Conservation (phyloP, 2,329 filamentous ascomycete genomes). For the Aspergillus fructus region DNA sequence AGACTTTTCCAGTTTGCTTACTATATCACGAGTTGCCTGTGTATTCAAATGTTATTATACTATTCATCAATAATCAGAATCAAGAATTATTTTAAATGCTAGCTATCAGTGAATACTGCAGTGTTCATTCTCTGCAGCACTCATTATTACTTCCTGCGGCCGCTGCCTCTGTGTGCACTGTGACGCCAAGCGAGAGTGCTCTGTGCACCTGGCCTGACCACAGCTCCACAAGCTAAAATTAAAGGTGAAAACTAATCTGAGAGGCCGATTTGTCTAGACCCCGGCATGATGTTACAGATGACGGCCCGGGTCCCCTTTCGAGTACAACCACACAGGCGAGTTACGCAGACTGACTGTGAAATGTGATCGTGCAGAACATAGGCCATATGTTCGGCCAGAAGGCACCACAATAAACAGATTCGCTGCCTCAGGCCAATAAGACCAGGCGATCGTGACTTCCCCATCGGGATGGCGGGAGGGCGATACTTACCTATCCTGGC, state of each 20-base stretch:
- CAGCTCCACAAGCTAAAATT: conserved; percentile 8
- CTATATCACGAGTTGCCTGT: no score
- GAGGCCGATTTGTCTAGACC: not conserved
- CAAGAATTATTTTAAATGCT: no score
- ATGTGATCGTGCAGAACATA: not conserved
- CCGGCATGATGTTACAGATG: not conserved
- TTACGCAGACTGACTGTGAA: not conserved
- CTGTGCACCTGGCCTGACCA: conserved; percentile 4
- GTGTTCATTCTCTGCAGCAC: no score
- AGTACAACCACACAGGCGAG: no score
- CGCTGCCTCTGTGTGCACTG: not conserved
- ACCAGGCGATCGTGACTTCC: not conserved
- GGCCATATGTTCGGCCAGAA: not conserved
- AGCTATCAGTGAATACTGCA: no score
- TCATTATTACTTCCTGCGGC: no score
- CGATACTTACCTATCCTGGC: not conserved
- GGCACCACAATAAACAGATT: not conserved
- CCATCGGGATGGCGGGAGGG: not conserved
- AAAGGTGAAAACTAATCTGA: not conserved
- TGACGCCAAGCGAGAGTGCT: conserved; percentile 3
- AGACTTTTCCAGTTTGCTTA: not conserved
- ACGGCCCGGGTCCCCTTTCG: no score
- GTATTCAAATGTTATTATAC: no score
- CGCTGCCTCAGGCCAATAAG: not conserved
- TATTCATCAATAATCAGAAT: no score